Evolutionary conservation across 495 filamentous ascomycete species (phyloP).

Genomic region (Talaromyces trachyspermus): DNA sequence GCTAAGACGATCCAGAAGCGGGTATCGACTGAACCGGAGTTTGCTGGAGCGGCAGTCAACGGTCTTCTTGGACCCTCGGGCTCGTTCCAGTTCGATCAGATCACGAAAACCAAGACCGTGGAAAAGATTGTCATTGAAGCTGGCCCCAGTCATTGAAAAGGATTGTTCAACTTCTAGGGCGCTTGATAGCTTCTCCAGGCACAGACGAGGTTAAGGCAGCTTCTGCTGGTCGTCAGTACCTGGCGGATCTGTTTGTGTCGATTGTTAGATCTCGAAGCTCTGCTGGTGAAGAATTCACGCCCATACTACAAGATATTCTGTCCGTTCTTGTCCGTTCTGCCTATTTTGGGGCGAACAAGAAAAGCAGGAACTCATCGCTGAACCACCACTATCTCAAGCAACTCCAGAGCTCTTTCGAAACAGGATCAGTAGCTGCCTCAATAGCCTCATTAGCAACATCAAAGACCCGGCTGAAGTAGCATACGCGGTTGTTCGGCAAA

Average conservation of each 20-base stretch:
- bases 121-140: constrained; percentile 63
- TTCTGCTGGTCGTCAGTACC: constrained; percentile 37
- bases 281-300: constrained; percentile 25
- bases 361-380: constrained; percentile 10
- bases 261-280: constrained; percentile 36
- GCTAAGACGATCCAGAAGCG: constrained; percentile 58
- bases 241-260: constrained; percentile 40
- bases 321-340: constrained; percentile 36
- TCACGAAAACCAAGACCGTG: constrained; percentile 83
- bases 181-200: constrained; percentile 31
- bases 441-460: constrained; percentile 59
- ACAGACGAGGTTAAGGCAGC: constrained; percentile 36
- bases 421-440: constrained; percentile 58
- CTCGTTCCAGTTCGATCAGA: constrained; percentile 71
- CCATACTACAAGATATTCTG: constrained; percentile 32
- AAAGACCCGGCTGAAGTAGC: constrained; percentile 43
- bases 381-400: constrained; percentile 45
- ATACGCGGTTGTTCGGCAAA: constrained; percentile 44
- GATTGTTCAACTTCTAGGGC: constrained; percentile 35
- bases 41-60: constrained; percentile 51
- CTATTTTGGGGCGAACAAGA: constrained; percentile 22
- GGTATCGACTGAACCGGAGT: constrained; percentile 55
- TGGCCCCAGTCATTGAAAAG: constrained; percentile 39
- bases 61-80: constrained; percentile 62
- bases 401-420: constrained; percentile 64